Conservation (phyloP, 2,329 filamentous ascomycete species). For the Talaromyces funiculosus region DNA sequence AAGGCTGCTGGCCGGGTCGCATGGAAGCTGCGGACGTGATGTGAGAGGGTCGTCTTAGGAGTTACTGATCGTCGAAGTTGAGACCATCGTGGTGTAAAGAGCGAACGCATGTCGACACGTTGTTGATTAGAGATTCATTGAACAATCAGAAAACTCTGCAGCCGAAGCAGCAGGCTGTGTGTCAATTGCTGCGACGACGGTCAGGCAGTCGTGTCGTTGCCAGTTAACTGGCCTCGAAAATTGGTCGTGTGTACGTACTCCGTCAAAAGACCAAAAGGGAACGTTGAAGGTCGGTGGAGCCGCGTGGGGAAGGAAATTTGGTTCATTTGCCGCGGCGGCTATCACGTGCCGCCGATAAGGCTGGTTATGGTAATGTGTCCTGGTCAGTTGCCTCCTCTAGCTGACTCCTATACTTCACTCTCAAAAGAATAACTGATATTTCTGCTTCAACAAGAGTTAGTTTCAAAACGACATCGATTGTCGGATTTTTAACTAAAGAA, state of each 20-base stretch:
- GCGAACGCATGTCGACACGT: constrained; percentile 7
- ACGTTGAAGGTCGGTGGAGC: neutral
- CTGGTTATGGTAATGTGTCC: constrained; percentile 10
- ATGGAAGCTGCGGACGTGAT: constrained; percentile 46
- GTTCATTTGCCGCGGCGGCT: constrained; percentile 2
- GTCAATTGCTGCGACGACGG: neutral
- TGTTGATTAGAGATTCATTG: neutral
- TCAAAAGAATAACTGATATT: neutral
- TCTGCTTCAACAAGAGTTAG: neutral
- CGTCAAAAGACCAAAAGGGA: neutral
- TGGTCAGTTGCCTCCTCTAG: neutral
- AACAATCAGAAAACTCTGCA: neutral
- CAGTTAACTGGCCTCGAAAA: neutral
- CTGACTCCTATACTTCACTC: neutral
- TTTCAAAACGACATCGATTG: neutral
- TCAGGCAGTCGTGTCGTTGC: neutral
- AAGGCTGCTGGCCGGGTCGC: constrained; percentile 40
- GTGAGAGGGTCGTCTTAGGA: constrained; percentile 6
- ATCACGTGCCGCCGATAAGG: constrained; percentile 15
- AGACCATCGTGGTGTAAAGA: neutral
- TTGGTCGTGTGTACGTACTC: neutral
- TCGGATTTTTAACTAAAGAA: neutral
- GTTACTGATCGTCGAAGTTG: constrained; percentile 5
- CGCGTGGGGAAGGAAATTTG: constrained; percentile 9
- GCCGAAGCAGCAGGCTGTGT: neutral